Percentiles rank a stretch among this genome's conserved stretches.
Conservation (phyloP, 352 stramenopile species). For the Hyaloperonospora brassicae region DNA sequence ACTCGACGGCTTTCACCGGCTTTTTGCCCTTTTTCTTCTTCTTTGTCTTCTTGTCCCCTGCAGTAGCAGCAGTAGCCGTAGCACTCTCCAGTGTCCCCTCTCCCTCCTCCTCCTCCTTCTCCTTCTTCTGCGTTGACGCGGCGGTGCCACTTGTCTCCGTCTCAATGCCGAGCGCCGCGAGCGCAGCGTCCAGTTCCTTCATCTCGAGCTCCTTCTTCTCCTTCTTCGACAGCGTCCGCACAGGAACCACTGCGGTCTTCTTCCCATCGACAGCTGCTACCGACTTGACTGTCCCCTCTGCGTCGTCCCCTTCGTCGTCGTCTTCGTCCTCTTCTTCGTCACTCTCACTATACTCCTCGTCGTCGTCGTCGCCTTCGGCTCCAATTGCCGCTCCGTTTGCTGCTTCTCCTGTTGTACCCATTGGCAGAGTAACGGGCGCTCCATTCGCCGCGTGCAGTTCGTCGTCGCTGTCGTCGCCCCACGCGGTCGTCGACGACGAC, state of each 20-base stretch:
- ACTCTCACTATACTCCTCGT: constrained; percentile 31
- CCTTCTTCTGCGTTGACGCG: constrained; percentile 8
- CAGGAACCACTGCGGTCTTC: constrained; percentile 21
- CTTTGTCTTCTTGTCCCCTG: constrained; percentile 34
- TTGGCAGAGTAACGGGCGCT: constrained; percentile 11
- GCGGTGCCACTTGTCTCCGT: constrained; percentile 10
- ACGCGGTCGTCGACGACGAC: constrained; percentile 52
- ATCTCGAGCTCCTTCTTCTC: constrained; percentile 75
- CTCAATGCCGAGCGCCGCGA: constrained; percentile 59
- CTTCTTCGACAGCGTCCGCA: constrained; percentile 62
- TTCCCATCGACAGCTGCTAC: constrained; percentile 22
- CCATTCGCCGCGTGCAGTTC: constrained; percentile 33
- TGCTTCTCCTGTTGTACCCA: constrained; percentile 32
- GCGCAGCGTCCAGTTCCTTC: constrained; percentile 61
- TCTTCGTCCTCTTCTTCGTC: constrained; percentile 28
- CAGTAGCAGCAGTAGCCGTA: constrained; percentile 11
- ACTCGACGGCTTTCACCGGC: constrained; percentile 15
- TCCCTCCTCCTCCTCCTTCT: constrained; percentile 23
- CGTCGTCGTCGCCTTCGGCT: constrained; percentile 48
- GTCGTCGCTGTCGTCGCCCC: constrained; percentile 67
- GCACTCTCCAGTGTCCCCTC: constrained; percentile 37
- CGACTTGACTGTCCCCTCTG: constrained; percentile 31
- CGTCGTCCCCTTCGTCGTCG: no score
- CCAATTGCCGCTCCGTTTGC: constrained; percentile 49
- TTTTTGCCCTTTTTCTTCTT: constrained; percentile 68